Percentiles rank a stretch among this genome's conserved stretches.
These are phyloP conservation scores for Rhodotorula diobovata DNA, from an alignment of 768 basidiomycete species.

Conservation along the genomic window DNA sequence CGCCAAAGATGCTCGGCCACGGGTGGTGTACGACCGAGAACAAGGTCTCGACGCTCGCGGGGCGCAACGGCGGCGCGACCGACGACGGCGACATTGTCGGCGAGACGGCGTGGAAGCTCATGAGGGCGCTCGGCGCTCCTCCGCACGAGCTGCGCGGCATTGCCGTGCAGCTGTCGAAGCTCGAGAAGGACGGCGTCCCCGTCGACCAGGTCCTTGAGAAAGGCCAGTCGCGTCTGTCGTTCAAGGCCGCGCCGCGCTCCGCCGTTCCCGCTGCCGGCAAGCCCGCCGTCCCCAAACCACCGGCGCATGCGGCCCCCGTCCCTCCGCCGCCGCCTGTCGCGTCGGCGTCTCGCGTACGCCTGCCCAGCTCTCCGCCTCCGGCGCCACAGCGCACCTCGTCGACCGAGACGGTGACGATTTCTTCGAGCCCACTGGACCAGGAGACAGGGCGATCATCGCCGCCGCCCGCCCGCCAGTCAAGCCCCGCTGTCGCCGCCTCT, in stretches of 20 bases:
- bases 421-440: not conserved
- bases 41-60: slow-evolving; percentile 61
- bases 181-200: slow-evolving; percentile 53
- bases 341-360: not conserved
- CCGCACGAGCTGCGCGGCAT: slow-evolving; percentile 84
- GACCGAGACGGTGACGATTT: not conserved
- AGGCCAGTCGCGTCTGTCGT: slow-evolving; percentile 30
- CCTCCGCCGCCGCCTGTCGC: not conserved
- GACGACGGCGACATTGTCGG: slow-evolving; percentile 68
- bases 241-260: not conserved
- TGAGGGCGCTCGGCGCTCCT: slow-evolving; percentile 69
- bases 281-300: no score
- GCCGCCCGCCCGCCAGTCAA: not conserved
- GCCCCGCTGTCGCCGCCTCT: not conserved
- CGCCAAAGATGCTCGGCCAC: slow-evolving; percentile 90
- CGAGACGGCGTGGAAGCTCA: slow-evolving; percentile 68
- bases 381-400: not conserved
- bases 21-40: slow-evolving; percentile 68
- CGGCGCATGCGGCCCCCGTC: no score
- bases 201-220: slow-evolving; percentile 26
- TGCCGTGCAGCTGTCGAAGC: slow-evolving; percentile 82
- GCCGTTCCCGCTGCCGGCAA: no score
- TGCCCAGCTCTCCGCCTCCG: not conserved
- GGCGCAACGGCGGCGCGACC: slow-evolving; percentile 62
- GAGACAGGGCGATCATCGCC: not conserved